Conservation (phyloP, 1,139 yeast species). For the Kodamaea alishanica region DNA sequence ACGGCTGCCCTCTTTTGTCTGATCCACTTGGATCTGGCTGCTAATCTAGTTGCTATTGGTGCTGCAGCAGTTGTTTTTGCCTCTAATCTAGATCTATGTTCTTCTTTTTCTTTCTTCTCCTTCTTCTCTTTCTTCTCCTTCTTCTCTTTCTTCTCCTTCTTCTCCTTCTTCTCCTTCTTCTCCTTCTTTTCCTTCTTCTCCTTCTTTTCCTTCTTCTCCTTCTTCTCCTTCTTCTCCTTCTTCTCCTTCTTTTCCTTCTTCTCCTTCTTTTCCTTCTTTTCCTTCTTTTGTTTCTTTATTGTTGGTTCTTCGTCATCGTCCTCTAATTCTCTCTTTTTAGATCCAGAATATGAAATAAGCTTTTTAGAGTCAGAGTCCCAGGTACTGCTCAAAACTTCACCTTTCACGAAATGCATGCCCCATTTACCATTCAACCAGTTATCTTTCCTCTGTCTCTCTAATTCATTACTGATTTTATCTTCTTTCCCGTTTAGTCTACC, state of each 20-base stretch:
- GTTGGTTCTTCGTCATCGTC: slow-evolving; percentile 9
- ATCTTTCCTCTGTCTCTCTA: slow-evolving; percentile 64
- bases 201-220: slow-evolving; percentile 23
- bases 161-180: slow-evolving; percentile 19
- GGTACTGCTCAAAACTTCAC: slow-evolving; percentile 78
- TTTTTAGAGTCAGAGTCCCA: slow-evolving; percentile 66
- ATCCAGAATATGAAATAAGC: slow-evolving; percentile 16
- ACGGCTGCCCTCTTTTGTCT: slow-evolving; percentile 88
- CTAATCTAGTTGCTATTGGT: slow-evolving; percentile 57
- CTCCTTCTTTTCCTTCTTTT: slow-evolving; percentile 20
- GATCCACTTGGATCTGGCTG: slow-evolving; percentile 83
- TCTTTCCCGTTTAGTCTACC: slow-evolving; percentile 84
- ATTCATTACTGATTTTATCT: slow-evolving; percentile 51
- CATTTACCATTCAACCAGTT: slow-evolving; percentile 71
- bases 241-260: slow-evolving; percentile 16
- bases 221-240: slow-evolving; percentile 21
- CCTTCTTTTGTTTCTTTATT: slow-evolving; percentile 18
- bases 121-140: slow-evolving; percentile 23
- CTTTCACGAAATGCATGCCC: slow-evolving; percentile 84
- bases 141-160: slow-evolving; percentile 17
- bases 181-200: slow-evolving; percentile 18
- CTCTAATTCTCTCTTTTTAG: slow-evolving; percentile 7
- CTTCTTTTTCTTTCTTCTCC: slow-evolving; percentile 24
- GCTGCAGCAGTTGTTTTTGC: slow-evolving; percentile 13
- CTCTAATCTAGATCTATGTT: slow-evolving; percentile 2